Evolutionary conservation across 202 grass and related monocot genomes (phyloP).

Genomic region (Digitaria exilis): DNA sequence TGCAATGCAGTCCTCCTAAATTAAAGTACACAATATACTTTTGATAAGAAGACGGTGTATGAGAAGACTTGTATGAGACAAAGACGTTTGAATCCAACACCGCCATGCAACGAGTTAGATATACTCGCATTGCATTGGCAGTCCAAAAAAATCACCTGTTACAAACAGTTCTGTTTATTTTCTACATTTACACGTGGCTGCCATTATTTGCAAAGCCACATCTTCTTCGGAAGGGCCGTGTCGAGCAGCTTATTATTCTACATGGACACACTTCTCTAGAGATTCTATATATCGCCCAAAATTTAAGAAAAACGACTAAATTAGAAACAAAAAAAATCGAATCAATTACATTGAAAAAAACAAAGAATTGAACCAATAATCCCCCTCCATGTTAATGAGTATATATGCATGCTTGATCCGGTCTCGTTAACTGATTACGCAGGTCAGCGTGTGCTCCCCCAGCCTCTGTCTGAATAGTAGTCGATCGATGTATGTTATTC

Average conservation of each 20-base stretch:
- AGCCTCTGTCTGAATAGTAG: constrained; percentile 19
- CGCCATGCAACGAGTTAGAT: background rate
- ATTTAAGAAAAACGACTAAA: background rate
- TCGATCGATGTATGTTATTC: background rate
- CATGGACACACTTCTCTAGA: background rate
- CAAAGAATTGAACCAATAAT: constrained; percentile 24
- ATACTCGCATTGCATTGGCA: background rate
- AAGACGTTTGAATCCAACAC: constrained; percentile 13
- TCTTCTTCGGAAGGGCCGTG: background rate
- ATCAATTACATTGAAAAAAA: background rate
- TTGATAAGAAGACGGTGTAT: too few species aligned
- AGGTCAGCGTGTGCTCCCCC: background rate
- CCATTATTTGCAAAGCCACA: constrained; percentile 31
- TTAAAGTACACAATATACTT: too few species aligned
- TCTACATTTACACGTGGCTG: constrained; percentile 30
- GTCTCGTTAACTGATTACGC: background rate
- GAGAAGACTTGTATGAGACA: too few species aligned
- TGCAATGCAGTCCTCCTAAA: background rate
- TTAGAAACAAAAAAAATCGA: background rate
- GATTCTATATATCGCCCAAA: background rate
- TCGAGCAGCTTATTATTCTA: constrained; percentile 35
- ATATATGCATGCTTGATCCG: background rate
- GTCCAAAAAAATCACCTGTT: background rate
- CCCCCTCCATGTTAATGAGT: constrained; percentile 26
- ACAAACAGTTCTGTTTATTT: background rate